Evolutionary conservation across 1,284 basidiomycete genomes (phyloP), one percentile per base, ranked within the genome.

Genomic region (Gymnopus androsaceus): DNA sequence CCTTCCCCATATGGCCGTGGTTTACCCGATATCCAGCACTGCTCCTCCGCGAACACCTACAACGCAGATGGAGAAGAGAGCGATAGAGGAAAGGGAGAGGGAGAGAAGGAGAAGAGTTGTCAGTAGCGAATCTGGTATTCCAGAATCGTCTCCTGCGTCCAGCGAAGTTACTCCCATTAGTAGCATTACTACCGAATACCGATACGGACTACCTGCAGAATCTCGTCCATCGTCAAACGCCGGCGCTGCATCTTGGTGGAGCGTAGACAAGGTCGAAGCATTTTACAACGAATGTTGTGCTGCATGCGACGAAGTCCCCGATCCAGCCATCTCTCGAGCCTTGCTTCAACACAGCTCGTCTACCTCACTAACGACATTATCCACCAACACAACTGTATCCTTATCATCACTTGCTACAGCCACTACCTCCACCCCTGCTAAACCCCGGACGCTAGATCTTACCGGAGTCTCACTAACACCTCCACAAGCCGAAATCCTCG

Each of bases 241-340:
- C 36, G 19, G 15, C 36, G 36, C 9, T 2, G 56, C 83, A 86
- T n/a, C 80, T 33, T 90, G 85, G 82, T 94, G 91, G 92, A 80
- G 75, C n/a, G 71, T 91, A 68, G 88, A 90, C 56, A 87, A 87
- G 68, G 87, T 93, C 49, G 88, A 87, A 64, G 80, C 82, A 2
- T 89, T 93, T 70, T 94, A 94, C 68, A 77, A 81, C 31, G 91
- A 93, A 65, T 93, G 90, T 64, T 93, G 90, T 67, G 73, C 76
- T 25, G 87, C 88, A 12, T 81, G 88, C 61, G 90, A 92, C 58
- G 91, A 94, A 67, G 67, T 73, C 0, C 84, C 84, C 5, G 84
- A 88, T 68, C 76, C 78, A 17, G 79, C 79, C 6, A 81, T 97
- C 49, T 83, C 84, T 28, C 72, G 78, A 50, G 84, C 89, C 1